phyloP scores from a whole-genome alignment of 2,329 filamentous ascomycete species.

The Hymenoscyphus infarciens region DNA sequence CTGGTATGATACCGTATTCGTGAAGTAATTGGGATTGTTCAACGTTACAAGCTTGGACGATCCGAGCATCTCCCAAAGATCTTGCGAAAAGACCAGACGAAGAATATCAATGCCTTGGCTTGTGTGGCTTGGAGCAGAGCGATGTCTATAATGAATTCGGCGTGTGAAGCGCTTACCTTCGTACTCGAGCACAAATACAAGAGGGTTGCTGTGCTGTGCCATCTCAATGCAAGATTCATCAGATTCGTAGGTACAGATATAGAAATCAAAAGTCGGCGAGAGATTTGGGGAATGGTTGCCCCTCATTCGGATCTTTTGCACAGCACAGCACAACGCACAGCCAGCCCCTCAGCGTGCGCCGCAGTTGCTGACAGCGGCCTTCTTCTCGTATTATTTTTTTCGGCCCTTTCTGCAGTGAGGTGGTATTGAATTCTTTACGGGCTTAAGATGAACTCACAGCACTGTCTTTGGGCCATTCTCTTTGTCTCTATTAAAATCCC shows the following conservation, averaged over 20 bases:
- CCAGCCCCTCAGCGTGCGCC: too few species aligned
- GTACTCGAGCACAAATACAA: neutral
- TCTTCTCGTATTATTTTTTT: too few species aligned
- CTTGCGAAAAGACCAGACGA: neutral
- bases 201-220: neutral
- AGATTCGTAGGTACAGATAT: neutral
- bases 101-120: neutral
- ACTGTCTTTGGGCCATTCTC: too few species aligned
- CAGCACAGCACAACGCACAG: too few species aligned
- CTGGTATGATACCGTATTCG: neutral
- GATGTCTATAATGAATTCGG: too few species aligned
- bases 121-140: neutral
- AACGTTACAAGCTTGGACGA: constrained; percentile 1
- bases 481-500: too few species aligned
- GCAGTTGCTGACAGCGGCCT: too few species aligned
- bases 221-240: neutral
- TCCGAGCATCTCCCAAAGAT: neutral
- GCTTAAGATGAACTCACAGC: too few species aligned
- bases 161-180: neutral
- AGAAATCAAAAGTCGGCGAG: neutral
- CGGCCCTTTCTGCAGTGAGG: too few species aligned
- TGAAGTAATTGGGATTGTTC: neutral
- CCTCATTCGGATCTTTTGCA: too few species aligned
- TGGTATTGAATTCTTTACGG: too few species aligned
- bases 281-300: too few species aligned